These are phyloP conservation scores for Rhodocollybia butyracea DNA, from an alignment of 768 basidiomycete genomes.

Conservation along the genomic window DNA sequence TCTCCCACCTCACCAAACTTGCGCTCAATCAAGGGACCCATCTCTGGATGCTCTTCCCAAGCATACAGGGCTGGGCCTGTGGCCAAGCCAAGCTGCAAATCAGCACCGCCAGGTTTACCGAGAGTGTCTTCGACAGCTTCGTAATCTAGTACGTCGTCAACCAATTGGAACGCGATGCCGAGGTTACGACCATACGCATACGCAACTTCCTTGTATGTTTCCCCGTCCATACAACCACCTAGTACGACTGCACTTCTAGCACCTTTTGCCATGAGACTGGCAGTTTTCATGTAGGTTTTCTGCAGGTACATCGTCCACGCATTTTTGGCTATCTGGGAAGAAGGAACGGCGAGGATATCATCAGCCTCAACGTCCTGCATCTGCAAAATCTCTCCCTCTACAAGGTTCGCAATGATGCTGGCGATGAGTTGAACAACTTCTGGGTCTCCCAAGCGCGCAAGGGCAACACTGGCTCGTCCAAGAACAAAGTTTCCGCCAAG, in stretches of 20 bases:
- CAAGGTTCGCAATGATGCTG: slow-evolving; percentile 82
- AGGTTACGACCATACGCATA: slow-evolving; percentile 94
- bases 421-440: slow-evolving; percentile 91
- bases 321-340: slow-evolving; percentile 21
- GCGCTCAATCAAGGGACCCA: slow-evolving; percentile 82
- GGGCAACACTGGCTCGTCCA: slow-evolving; percentile 77
- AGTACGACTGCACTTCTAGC: slow-evolving; percentile 84
- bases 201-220: slow-evolving; percentile 90
- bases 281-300: slow-evolving; percentile 94
- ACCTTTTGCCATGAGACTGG: slow-evolving; percentile 90
- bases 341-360: slow-evolving; percentile 15
- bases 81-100: slow-evolving; percentile 78
- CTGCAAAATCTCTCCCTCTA: slow-evolving; percentile 93
- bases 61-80: slow-evolving; percentile 95
- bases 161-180: slow-evolving; percentile 96
- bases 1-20: slow-evolving; percentile 83
- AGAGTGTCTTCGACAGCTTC: slow-evolving; percentile 71
- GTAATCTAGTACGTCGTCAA: slow-evolving; percentile 95
- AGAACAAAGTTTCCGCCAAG: slow-evolving; percentile 90
- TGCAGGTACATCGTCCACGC: slow-evolving; percentile 84
- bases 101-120: slow-evolving; percentile 90
- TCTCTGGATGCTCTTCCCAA: slow-evolving; percentile 88
- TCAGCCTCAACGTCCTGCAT: slow-evolving; percentile 52
- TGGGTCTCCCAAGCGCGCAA: slow-evolving; percentile 72
- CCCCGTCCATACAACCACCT: slow-evolving; percentile 81